These are phyloP conservation scores for Akebia trifoliata DNA, from an alignment of 164 flowering plant species.

Conservation along the genomic window DNA sequence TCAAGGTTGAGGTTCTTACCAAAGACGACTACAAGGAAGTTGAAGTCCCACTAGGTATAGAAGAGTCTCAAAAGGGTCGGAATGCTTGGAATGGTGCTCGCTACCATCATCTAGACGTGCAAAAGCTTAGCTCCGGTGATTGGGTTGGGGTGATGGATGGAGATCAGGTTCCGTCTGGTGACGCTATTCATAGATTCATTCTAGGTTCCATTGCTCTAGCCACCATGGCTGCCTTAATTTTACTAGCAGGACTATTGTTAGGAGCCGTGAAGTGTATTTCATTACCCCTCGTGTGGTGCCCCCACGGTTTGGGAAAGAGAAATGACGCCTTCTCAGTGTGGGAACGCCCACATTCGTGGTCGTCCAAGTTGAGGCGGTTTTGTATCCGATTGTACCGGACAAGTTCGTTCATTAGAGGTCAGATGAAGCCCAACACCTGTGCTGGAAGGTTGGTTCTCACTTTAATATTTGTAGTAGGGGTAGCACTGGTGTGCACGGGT, in stretches of 20 bases:
- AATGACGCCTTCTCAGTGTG: conserved; percentile 41
- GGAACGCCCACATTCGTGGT: conserved; percentile 47
- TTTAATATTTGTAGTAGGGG: conserved; percentile 36
- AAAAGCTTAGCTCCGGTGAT: conserved; percentile 54
- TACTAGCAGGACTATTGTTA: conserved; percentile 59
- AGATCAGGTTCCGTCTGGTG: conserved; percentile 88
- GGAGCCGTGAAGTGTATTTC: conserved; percentile 70
- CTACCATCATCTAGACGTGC: conserved; percentile 81
- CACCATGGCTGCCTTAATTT: conserved; percentile 36
- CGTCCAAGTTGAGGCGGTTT: conserved; percentile 54
- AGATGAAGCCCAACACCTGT: conserved; percentile 51
- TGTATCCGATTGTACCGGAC: conserved; percentile 63
- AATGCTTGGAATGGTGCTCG: conserved; percentile 96
- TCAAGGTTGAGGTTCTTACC: conserved; percentile 64
- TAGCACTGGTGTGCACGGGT: conserved; percentile 49
- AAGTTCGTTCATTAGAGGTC: conserved; percentile 35
- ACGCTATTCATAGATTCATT: conserved; percentile 41
- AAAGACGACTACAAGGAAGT: conserved; percentile 64
- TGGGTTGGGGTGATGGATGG: conserved; percentile 94
- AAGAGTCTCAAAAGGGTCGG: conserved; percentile 51
- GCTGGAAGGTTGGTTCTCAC: conserved; percentile 42
- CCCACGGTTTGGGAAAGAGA: conserved; percentile 51
- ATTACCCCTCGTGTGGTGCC: conserved; percentile 72
- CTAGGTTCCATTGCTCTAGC: conserved; percentile 56
- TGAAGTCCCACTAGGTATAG: conserved; percentile 60